Evolutionary conservation across 2,329 filamentous ascomycete genomes (phyloP).

Genomic region (Fusarium sublunatum): DNA sequence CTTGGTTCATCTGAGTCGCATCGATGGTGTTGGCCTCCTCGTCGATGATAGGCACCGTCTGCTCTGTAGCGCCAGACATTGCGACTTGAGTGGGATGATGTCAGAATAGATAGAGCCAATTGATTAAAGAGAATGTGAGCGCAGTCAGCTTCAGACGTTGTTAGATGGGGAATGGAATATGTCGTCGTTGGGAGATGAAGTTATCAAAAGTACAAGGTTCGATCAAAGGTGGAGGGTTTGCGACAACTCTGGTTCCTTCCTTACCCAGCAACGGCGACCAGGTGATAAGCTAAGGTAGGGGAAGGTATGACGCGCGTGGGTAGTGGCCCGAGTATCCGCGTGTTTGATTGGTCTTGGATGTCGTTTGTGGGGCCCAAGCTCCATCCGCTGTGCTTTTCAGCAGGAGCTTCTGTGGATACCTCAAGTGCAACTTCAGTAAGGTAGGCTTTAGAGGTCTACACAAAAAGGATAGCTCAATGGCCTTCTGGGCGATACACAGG

Average conservation of each 20-base stretch:
- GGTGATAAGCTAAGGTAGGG: constrained; percentile 7
- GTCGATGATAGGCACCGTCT: constrained; percentile 39
- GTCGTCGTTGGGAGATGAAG: constrained; percentile 25
- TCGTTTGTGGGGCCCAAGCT: constrained; percentile 10
- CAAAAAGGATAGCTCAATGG: no score
- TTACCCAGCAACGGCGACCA: constrained; percentile 35
- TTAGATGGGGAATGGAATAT: constrained; percentile 7
- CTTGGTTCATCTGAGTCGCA: constrained; percentile 14
- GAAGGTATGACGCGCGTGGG: constrained; percentile 38
- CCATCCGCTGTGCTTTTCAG: background rate
- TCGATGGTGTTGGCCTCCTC: constrained; percentile 29
- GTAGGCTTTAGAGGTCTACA: no score
- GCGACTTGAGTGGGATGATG: constrained; percentile 11
- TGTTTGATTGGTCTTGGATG: constrained; percentile 30
- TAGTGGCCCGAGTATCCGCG: constrained; percentile 9
- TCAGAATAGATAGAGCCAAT: background rate
- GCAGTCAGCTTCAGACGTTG: background rate
- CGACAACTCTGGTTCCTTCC: constrained; percentile 23
- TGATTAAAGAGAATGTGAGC: background rate
- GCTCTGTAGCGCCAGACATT: constrained; percentile 49
- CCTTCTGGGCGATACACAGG: no score
- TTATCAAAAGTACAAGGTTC: constrained; percentile 14
- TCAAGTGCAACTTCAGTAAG: background rate
- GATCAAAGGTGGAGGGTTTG: constrained; percentile 34
- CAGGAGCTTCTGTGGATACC: background rate